phyloP scores from a whole-genome alignment of 2,329 filamentous ascomycete genomes.

The Rugonectria rugulosa region DNA sequence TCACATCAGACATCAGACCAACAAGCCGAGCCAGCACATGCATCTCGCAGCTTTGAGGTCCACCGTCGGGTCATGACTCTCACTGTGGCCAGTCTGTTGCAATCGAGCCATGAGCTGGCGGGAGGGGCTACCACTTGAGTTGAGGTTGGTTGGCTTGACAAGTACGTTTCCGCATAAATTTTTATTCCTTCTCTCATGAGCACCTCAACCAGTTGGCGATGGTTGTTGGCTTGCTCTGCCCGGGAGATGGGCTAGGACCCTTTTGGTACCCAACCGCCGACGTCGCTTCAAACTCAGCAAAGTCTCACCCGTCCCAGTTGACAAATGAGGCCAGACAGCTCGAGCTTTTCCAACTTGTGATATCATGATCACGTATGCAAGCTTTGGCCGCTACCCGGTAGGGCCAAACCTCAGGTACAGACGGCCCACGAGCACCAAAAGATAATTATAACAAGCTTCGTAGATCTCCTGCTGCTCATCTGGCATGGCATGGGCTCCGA shows the following conservation, averaged over 20 bases:
- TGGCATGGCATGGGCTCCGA: conserved; percentile 29
- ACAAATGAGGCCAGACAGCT: background rate
- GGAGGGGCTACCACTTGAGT: background rate
- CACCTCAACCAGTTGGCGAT: background rate
- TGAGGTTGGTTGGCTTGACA: conserved; percentile 1
- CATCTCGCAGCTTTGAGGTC: background rate
- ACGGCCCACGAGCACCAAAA: background rate
- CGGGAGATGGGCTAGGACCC: background rate
- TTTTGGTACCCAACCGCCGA: background rate
- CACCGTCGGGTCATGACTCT: background rate
- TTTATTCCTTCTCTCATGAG: background rate
- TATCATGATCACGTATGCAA: conserved; percentile 3
- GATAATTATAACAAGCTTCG: conserved; percentile 27
- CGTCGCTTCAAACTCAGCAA: background rate
- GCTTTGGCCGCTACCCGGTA: conserved; percentile 10
- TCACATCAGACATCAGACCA: conserved; percentile 4
- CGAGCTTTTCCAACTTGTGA: background rate
- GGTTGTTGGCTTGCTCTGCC: too few species aligned
- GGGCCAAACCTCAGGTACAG: conserved; percentile 18
- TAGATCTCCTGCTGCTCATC: conserved; percentile 38
- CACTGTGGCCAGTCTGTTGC: background rate
- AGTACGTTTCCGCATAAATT: background rate
- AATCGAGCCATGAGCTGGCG: background rate
- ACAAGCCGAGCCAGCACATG: conserved; percentile 8
- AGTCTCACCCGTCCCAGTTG: background rate